Evolutionary conservation across 441 rosid species (phyloP).

Genomic region (Geranium incanum): DNA sequence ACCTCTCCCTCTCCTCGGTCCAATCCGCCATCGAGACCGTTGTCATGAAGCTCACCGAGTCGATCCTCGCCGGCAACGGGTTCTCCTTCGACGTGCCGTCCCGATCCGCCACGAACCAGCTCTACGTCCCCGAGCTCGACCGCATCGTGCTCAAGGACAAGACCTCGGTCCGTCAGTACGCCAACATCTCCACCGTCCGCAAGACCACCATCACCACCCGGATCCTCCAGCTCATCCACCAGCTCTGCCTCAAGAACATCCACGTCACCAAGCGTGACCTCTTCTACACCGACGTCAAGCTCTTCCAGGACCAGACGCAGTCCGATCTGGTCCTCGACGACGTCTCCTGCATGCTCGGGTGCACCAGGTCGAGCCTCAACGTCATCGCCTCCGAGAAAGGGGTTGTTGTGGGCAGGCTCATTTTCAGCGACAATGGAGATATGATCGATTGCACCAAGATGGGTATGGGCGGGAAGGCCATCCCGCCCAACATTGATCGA

Average conservation of each 20-base stretch:
- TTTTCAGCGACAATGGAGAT: conserved; percentile 92
- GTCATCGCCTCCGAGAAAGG: conserved; percentile 91
- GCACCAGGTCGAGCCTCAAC: conserved; percentile 83
- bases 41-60: conserved; percentile 57
- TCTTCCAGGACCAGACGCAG: conserved; percentile 91
- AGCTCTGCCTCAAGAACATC: conserved; percentile 66
- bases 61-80: conserved; percentile 79
- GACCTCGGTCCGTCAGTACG: conserved; percentile 77
- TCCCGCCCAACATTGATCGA: conserved; percentile 84
- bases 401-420: conserved; percentile 81
- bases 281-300: conserved; percentile 92
- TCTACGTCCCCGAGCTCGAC: conserved; percentile 95
- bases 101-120: conserved; percentile 86
- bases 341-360: conserved; percentile 88
- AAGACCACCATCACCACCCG: conserved; percentile 78
- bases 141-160: conserved; percentile 92
- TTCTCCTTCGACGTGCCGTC: conserved; percentile 86
- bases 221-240: conserved; percentile 79
- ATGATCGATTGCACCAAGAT: conserved; percentile 93
- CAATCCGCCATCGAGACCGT: conserved; percentile 68
- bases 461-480: conserved; percentile 98
- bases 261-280: conserved; percentile 96
- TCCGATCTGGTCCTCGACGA: conserved; percentile 78
- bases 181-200: conserved; percentile 73
- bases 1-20: conserved; percentile 74